Base-by-base conservation (phyloP, 768 basidiomycete genomes). In the Amanita brunnescens region DNA sequence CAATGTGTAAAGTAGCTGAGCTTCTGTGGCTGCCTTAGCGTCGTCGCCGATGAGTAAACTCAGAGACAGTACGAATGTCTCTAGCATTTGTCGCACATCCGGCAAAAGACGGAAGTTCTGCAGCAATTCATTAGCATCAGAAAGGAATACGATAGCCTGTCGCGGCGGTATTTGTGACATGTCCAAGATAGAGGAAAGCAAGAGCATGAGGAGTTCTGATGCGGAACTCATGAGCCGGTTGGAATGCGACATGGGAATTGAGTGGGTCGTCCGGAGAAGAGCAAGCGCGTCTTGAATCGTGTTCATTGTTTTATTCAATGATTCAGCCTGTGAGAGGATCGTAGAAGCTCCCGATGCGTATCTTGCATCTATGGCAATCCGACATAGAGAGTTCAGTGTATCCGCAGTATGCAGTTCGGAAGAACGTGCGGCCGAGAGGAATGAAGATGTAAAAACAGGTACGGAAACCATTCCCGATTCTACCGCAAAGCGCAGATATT, bases 381-480 rank as follows among this genome's bases (percentile, higher is more conserved):
- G 76, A 62, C 85, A 87, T 8, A 91, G 76, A 57, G 77, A 76
- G 59, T 87, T 79, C 29, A 91, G 70, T 2, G 86, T 89, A 0
- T 81, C 76, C 5, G 77, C 69, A 37, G 78, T 72, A 59, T 84
- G 83, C 24, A 87, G 60, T 41, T 83, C 78, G 13, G 79, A 70
- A 2, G 85, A 84, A 24, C 78, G 77, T 53, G 79, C 80, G 4
- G 81, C 85, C 52, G 77, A 77, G 16, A 89, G 75, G 52, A 89
- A 80, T 2, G 81, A 81, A 3, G 80, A 63, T 6, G 87, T 74
- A 58, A 84, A 87, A 12, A 70, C 73, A 8, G 78, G 62, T 18
- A 83, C 65, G 6, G 84, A 78, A 13, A 88, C 64, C 38, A 81
- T 63, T 8, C 76, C 73, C 39, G 75, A 70, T 51, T 75, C 67